Base-by-base conservation (phyloP, 2,329 filamentous ascomycete species). In the Epichloe elymi region DNA sequence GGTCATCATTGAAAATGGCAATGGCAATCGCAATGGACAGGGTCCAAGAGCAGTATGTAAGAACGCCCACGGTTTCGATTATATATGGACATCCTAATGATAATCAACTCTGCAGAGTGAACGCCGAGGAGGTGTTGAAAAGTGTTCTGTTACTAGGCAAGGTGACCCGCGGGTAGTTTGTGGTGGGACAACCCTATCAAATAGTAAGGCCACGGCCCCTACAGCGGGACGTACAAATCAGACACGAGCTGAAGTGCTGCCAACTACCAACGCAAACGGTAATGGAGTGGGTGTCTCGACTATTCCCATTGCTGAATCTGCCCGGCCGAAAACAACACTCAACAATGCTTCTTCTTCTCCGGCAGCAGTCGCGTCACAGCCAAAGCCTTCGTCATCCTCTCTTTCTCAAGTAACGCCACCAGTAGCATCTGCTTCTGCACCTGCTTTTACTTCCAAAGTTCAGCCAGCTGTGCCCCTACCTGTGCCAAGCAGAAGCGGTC, bases 251-350 rank as follows among this genome's bases (percentile, higher is more conserved):
- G 36, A 40, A 14, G 36, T 40, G 15, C 23, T 39, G 46, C 35
- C 49, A 8, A 53, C 45, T 17, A 19, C 56, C n/a, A 58, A 58
- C 40, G 49, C 48, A 17, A 46, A 59, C 40, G 60, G 59, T 26
- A 58, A 61, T 36, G 60, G 60, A 12, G 52, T 61, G 12, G 64
- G 63, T 7, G 64, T 67, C n/a, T 58, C 58, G 15, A 63, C 59
- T 17, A 50, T 66, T 39, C 60, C 64, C 19, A 60, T 66, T 35
- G 48, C 57, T 5, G 40, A 55, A 30, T 60, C 58, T 30, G 51
- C 52, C 2, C 52, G 63, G 43, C 61, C 64, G 15, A 63, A 49
- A n/a, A 66, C 63, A 6, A 66, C 62, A 33, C 39, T 35, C 12
- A 35, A 30, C n/a, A 39, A 11, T 11, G 17, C 51, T 19, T 10